These are phyloP conservation scores for Peltaster fructicola DNA, from an alignment of 2,329 filamentous ascomycete species.

Conservation along the genomic window DNA sequence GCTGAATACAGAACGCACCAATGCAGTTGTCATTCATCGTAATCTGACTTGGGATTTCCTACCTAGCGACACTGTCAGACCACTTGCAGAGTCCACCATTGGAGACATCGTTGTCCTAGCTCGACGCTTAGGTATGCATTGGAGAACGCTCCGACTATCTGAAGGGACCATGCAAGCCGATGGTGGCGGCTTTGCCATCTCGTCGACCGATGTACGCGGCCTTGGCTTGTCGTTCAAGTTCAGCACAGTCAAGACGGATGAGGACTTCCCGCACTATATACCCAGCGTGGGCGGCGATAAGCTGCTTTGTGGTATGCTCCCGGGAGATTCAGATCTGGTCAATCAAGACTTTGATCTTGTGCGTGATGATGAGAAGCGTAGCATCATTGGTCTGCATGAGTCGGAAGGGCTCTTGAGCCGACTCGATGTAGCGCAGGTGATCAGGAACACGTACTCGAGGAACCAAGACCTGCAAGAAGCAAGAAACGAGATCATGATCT, in stretches of 20 bases:
- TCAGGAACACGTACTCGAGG: background rate
- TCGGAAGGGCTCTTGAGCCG: background rate
- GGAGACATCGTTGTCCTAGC: conserved; percentile 21
- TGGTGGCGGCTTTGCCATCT: conserved; percentile 21
- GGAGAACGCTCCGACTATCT: conserved; percentile 13
- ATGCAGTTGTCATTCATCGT: conserved; percentile 14
- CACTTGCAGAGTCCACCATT: conserved; percentile 20
- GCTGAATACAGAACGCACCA: no score
- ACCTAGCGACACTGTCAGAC: conserved; percentile 19
- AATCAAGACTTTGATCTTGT: background rate
- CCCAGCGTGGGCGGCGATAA: conserved; percentile 1
- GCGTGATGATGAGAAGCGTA: background rate
- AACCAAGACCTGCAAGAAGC: background rate
- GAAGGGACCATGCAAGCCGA: conserved; percentile 17
- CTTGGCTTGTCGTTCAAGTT: conserved; percentile 7
- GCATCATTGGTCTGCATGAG: no score
- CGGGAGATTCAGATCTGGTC: background rate
- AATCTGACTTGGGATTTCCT: conserved; percentile 24
- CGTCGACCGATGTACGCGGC: conserved; percentile 16
- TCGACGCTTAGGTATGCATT: conserved; percentile 19
- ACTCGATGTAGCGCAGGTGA: background rate
- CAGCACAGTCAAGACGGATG: background rate
- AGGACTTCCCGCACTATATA: background rate
- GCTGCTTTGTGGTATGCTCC: background rate
- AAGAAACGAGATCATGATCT: background rate